Percentiles rank a stretch among this genome's conserved stretches.
Conservation (phyloP, 768 basidiomycete species). For the Cystobasidium onofrii region DNA sequence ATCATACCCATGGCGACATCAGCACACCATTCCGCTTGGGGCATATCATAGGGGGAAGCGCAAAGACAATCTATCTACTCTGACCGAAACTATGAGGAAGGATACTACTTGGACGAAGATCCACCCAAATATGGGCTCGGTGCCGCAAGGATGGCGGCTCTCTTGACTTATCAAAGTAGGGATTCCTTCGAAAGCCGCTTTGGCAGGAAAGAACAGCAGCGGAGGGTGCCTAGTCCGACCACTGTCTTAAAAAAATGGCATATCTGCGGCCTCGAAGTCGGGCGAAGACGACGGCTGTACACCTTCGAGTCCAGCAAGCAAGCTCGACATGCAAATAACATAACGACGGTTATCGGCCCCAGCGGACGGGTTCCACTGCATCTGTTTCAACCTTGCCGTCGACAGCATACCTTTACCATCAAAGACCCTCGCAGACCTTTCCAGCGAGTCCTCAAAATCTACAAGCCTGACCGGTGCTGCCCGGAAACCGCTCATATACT, state of each 20-base stretch:
- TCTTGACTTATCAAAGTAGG: slow-evolving; percentile 83
- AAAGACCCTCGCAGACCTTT: background rate
- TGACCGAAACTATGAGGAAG: slow-evolving; percentile 77
- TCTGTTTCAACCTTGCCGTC: background rate
- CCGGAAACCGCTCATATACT: slow-evolving; percentile 54
- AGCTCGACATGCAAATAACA: slow-evolving; percentile 64
- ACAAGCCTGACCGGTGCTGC: slow-evolving; percentile 41
- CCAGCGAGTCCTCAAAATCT: slow-evolving; percentile 38
- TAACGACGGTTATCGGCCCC: slow-evolving; percentile 67
- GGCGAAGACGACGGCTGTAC: slow-evolving; percentile 31
- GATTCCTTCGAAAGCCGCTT: slow-evolving; percentile 92
- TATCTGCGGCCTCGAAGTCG: background rate
- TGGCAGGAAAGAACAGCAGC: slow-evolving; percentile 56
- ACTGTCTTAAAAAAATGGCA: slow-evolving; percentile 14
- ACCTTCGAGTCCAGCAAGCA: slow-evolving; percentile 49
- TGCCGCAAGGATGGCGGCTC: slow-evolving; percentile 87
- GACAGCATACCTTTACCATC: slow-evolving; percentile 20
- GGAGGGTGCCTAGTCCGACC: slow-evolving; percentile 17
- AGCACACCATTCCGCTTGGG: slow-evolving; percentile 96
- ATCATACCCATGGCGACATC: slow-evolving; percentile 89
- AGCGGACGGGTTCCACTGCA: slow-evolving; percentile 8
- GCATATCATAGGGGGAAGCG: slow-evolving; percentile 96
- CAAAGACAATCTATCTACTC: slow-evolving; percentile 95
- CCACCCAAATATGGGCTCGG: slow-evolving; percentile 77
- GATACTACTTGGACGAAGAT: slow-evolving; percentile 58